These are phyloP conservation scores for Botryosphaeria dothidea DNA, from an alignment of 2,329 filamentous ascomycete genomes.

Conservation along the genomic window DNA sequence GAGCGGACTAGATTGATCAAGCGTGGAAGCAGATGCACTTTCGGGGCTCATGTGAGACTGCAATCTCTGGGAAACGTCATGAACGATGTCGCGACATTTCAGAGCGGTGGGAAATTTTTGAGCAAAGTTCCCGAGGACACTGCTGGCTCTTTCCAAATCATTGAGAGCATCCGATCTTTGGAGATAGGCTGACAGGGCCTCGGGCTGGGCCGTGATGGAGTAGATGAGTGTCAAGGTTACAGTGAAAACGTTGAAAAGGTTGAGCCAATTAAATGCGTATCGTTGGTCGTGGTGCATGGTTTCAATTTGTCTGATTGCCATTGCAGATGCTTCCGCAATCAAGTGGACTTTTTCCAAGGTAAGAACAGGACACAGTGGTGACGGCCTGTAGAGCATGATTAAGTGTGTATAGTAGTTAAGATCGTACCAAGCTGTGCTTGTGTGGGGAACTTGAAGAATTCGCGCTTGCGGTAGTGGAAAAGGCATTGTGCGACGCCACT, in stretches of 20 bases:
- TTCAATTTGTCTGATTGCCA: conserved; percentile 46
- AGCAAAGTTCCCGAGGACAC: conserved; percentile 19
- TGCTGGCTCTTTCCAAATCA: conserved; percentile 21
- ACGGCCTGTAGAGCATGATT: conserved; percentile 48
- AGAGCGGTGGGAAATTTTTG: conserved; percentile 21
- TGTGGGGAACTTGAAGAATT: conserved; percentile 41
- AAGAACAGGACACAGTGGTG: conserved; percentile 43
- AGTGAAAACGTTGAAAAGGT: conserved; percentile 45
- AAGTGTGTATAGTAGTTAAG: conserved; percentile 52
- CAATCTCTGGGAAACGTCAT: conserved; percentile 1
- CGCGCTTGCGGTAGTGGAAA: conserved; percentile 3
- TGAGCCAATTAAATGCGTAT: conserved; percentile 47
- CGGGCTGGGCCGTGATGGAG: conserved; percentile 43
- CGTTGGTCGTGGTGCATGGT: conserved; percentile 42
- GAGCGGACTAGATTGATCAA: not conserved
- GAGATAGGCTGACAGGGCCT: conserved; percentile 24
- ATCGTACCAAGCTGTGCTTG: conserved; percentile 49
- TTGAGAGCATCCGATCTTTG: conserved; percentile 22
- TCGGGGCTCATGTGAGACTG: not conserved
- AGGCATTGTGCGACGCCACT: conserved; percentile 40
- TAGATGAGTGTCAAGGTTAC: conserved; percentile 47
- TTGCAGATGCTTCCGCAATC: conserved; percentile 42
- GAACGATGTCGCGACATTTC: conserved; percentile 20
- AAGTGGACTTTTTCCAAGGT: conserved; percentile 39
- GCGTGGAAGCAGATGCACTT: not conserved